A percentile compares a stretch with the other conserved stretches of the same genome.
Evolutionary conservation across 73 alveolate genomes (phyloP).

Genomic region (Symbiodinium natans): DNA sequence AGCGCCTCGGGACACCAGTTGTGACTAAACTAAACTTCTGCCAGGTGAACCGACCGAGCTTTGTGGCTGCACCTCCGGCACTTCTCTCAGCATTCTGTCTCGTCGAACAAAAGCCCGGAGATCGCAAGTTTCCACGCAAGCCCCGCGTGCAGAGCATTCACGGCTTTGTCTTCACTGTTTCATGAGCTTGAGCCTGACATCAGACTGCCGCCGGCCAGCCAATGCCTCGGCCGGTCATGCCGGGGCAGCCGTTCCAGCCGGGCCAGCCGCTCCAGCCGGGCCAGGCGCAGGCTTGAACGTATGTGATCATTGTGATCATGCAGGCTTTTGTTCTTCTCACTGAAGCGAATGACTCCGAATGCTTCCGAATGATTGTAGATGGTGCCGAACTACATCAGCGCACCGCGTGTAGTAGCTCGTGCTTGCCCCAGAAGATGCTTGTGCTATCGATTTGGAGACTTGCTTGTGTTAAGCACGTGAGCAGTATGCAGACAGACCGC

Average conservation of each 20-base stretch:
- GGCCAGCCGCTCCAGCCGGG: not conserved
- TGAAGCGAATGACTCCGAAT: no score
- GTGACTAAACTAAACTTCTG: not conserved
- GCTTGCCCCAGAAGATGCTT: not conserved
- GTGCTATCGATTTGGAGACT: no score
- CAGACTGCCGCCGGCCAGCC: not conserved
- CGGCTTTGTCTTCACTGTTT: no score
- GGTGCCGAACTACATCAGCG: not conserved
- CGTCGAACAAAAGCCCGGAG: no score
- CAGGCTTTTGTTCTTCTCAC: not conserved
- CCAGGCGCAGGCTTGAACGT: not conserved
- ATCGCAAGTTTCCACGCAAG: no score
- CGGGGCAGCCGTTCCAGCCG: no score
- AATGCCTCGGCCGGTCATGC: not conserved
- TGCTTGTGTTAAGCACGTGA: no score
- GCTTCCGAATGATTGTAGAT: no score
- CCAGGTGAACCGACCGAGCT: conserved; percentile 3
- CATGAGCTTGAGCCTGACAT: no score
- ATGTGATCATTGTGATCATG: not conserved
- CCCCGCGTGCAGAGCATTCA: no score
- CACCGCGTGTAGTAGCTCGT: conserved; percentile 10
- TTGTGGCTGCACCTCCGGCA: conserved; percentile 6
- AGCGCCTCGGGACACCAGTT: no score
- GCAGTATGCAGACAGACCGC: no score
- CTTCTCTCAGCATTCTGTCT: not conserved